Conservation (phyloP, 2,329 filamentous ascomycete species). For the Colletotrichum musicola region DNA sequence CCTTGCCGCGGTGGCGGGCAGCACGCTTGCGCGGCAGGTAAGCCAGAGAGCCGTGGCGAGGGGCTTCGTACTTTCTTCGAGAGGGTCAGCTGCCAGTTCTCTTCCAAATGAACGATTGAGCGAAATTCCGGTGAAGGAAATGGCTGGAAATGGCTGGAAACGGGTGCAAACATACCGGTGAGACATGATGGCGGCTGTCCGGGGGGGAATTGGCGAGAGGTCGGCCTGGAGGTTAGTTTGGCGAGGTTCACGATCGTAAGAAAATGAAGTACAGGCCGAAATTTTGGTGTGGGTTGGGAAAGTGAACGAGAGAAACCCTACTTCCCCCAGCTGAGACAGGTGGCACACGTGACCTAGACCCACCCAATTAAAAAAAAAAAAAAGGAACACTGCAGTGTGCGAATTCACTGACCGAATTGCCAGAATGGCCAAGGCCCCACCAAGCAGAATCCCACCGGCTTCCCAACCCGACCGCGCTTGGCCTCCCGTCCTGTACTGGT, state of each 20-base stretch:
- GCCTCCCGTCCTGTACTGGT: too few species aligned
- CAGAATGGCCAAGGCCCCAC: too few species aligned
- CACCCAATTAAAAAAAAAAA: neutral
- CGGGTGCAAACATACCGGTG: constrained; percentile 7
- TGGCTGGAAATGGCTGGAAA: neutral
- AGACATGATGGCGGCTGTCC: constrained; percentile 28
- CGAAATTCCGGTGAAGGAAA: neutral
- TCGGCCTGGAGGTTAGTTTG: neutral
- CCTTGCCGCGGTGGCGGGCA: constrained; percentile 94
- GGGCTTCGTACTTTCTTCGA: constrained; percentile 76
- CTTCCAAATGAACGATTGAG: neutral
- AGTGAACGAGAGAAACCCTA: neutral
- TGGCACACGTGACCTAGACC: neutral
- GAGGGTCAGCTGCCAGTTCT: too few species aligned
- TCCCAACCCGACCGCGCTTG: neutral
- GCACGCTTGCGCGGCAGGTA: constrained; percentile 93
- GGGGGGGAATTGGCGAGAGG: too few species aligned
- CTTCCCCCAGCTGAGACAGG: neutral
- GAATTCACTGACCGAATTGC: too few species aligned
- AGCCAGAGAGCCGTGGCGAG: constrained; percentile 93
- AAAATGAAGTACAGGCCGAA: too few species aligned
- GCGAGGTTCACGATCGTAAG: too few species aligned
- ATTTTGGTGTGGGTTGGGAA: neutral
- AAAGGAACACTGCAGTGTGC: too few species aligned
- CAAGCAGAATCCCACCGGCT: neutral